Conservation (phyloP, 306 rosid genomes). For the Fagus crenata region DNA sequence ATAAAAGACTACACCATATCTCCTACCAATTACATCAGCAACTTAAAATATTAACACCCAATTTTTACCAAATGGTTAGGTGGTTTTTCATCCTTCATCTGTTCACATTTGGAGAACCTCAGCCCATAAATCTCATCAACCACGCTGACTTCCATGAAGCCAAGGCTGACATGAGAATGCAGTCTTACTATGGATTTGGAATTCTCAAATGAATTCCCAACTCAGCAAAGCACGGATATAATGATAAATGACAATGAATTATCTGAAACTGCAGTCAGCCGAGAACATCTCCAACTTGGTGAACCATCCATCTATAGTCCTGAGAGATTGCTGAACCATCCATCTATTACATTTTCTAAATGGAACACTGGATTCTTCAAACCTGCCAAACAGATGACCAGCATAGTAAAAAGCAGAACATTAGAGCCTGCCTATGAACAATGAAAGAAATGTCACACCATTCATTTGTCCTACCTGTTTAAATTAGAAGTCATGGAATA, state of each 20-base stretch:
- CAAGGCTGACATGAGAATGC: constrained; percentile 51
- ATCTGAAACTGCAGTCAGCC: constrained; percentile 41
- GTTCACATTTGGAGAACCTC: constrained; percentile 31
- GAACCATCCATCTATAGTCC: constrained; percentile 36
- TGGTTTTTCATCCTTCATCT: constrained; percentile 45
- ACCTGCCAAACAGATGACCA: constrained; percentile 47
- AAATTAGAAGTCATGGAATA: constrained; percentile 55
- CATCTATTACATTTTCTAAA: constrained; percentile 52
- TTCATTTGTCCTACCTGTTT: constrained; percentile 45
- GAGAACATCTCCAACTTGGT: constrained; percentile 26
- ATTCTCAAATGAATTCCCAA: constrained; percentile 51
- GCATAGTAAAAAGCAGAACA: constrained; percentile 43
- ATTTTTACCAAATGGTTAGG: too few species aligned
- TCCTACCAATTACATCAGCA: too few species aligned
- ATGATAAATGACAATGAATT: constrained; percentile 53
- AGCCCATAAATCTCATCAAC: constrained; percentile 31
- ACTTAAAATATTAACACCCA: too few species aligned
- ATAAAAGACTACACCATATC: too few species aligned
- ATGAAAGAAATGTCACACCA: constrained; percentile 52
- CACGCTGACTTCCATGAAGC: constrained; percentile 53
- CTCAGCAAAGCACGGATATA: constrained; percentile 36
- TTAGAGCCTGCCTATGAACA: constrained; percentile 45
- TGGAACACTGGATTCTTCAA: constrained; percentile 59
- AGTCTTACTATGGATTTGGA: constrained; percentile 59
- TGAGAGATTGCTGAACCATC: constrained; percentile 37